phyloP scores from a whole-genome alignment of 805 yeast genomes.

The Yamadazyma sp. region DNA sequence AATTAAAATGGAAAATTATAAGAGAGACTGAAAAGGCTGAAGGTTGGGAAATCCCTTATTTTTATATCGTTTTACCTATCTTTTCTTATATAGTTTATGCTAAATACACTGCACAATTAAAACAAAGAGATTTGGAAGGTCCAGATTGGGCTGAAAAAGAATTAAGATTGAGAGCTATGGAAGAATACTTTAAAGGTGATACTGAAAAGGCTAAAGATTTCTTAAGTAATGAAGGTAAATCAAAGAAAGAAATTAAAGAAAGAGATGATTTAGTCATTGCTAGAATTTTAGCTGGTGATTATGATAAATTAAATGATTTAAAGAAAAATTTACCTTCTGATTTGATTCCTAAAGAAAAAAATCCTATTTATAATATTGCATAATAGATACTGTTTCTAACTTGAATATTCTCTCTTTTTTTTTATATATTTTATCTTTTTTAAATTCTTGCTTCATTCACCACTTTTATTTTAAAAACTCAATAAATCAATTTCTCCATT shows the following conservation, averaged over 20 bases:
- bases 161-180: conserved; percentile 70
- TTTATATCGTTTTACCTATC: conserved; percentile 70
- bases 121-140: conserved; percentile 39
- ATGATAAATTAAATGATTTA: conserved; percentile 64
- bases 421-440: not conserved
- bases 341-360: conserved; percentile 35
- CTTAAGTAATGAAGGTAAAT: conserved; percentile 49
- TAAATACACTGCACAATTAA: conserved; percentile 43
- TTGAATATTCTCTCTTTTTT: not conserved
- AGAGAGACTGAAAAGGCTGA: conserved; percentile 70
- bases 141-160: conserved; percentile 84
- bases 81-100: conserved; percentile 54
- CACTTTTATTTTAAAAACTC: conserved; percentile 42
- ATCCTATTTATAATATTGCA: conserved; percentile 30
- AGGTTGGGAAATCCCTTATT: conserved; percentile 81
- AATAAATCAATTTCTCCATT: conserved; percentile 48
- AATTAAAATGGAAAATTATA: conserved; percentile 73
- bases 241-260: conserved; percentile 54
- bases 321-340: conserved; percentile 46
- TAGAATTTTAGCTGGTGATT: conserved; percentile 78
- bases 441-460: not conserved
- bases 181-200: conserved; percentile 55
- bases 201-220: conserved; percentile 51
- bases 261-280: conserved; percentile 79
- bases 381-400: conserved; percentile 2